Evolutionary conservation across 2,329 filamentous ascomycete species (phyloP).

Genomic region (Rhinocladiella mackenziei): DNA sequence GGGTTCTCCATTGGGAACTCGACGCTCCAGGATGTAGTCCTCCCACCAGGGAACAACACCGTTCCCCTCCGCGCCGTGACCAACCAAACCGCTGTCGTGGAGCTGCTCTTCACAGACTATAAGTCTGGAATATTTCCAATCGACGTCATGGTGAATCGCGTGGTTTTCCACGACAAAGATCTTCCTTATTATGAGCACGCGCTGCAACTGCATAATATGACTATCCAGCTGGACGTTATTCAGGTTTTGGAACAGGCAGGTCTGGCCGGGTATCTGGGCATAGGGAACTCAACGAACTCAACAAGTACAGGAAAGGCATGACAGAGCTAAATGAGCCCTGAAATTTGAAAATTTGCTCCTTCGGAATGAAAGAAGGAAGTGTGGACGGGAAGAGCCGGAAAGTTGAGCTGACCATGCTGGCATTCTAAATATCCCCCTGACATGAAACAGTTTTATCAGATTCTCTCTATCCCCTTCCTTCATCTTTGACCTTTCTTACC

Average conservation of each 20-base stretch:
- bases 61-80: slow-evolving; percentile 49
- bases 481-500: too few relatives aligned
- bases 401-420: too few relatives aligned
- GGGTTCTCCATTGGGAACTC: slow-evolving; percentile 48
- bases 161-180: slow-evolving; percentile 46
- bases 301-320: too few relatives aligned
- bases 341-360: too few relatives aligned
- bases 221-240: slow-evolving; percentile 17
- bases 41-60: slow-evolving; percentile 53
- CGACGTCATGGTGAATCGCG: slow-evolving; percentile 48
- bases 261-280: slow-evolving; percentile 8
- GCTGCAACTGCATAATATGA: slow-evolving; percentile 45
- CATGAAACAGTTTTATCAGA: too few relatives aligned
- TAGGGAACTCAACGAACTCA: slow-evolving; percentile 10
- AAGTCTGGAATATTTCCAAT: slow-evolving; percentile 47
- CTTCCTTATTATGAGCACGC: slow-evolving; percentile 54
- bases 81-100: slow-evolving; percentile 41
- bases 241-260: slow-evolving; percentile 8
- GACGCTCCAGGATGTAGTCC: slow-evolving; percentile 48
- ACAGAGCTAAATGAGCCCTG: too few relatives aligned
- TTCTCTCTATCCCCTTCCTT: too few relatives aligned
- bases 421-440: too few relatives aligned
- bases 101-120: slow-evolving; percentile 27
- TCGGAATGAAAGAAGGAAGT: too few relatives aligned
- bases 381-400: too few relatives aligned